These are phyloP conservation scores for Rusavskia elegans DNA, from an alignment of 495 filamentous ascomycete genomes.

Conservation along the genomic window DNA sequence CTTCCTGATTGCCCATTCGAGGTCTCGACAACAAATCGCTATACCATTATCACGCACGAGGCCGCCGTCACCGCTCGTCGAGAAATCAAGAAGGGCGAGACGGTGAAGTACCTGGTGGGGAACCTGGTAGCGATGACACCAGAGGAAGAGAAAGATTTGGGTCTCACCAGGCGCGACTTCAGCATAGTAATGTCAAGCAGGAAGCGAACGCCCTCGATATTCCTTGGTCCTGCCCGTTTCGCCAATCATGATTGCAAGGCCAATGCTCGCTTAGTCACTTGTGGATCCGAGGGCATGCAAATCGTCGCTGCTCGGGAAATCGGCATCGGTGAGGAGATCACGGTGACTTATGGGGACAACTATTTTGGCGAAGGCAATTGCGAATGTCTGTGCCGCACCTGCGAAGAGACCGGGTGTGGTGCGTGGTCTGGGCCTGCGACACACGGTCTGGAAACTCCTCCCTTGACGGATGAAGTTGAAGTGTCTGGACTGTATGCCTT, in stretches of 20 bases:
- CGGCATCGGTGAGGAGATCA: slow-evolving; percentile 80
- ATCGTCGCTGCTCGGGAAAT: slow-evolving; percentile 70
- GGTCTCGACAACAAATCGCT: slow-evolving; percentile 85
- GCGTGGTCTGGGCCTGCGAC: slow-evolving; percentile 51
- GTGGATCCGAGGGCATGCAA: slow-evolving; percentile 71
- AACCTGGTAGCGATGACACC: slow-evolving; percentile 80
- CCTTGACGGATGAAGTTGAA: slow-evolving; percentile 16
- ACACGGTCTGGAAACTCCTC: slow-evolving; percentile 23
- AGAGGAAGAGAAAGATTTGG: slow-evolving; percentile 72
- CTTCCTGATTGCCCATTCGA: slow-evolving; percentile 87
- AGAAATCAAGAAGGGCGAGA: slow-evolving; percentile 61
- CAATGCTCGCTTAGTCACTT: slow-evolving; percentile 73
- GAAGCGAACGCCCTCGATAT: slow-evolving; percentile 72
- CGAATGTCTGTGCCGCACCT: slow-evolving; percentile 84
- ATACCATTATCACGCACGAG: slow-evolving; percentile 79
- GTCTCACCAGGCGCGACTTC: slow-evolving; percentile 72
- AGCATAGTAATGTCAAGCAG: slow-evolving; percentile 89
- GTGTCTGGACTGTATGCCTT: slow-evolving; percentile 6
- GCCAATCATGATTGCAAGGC: slow-evolving; percentile 95
- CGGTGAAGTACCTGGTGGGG: slow-evolving; percentile 78
- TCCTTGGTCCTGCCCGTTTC: slow-evolving; percentile 89
- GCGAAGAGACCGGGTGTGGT: slow-evolving; percentile 58
- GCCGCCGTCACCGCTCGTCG: slow-evolving; percentile 74
- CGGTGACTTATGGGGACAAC: slow-evolving; percentile 83
- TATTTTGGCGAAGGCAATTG: slow-evolving; percentile 94